A percentile compares a stretch with the other conserved stretches of the same genome.
These are phyloP conservation scores for Lathyrus sativus DNA, from an alignment of 306 rosid genomes.

Conservation along the genomic window DNA sequence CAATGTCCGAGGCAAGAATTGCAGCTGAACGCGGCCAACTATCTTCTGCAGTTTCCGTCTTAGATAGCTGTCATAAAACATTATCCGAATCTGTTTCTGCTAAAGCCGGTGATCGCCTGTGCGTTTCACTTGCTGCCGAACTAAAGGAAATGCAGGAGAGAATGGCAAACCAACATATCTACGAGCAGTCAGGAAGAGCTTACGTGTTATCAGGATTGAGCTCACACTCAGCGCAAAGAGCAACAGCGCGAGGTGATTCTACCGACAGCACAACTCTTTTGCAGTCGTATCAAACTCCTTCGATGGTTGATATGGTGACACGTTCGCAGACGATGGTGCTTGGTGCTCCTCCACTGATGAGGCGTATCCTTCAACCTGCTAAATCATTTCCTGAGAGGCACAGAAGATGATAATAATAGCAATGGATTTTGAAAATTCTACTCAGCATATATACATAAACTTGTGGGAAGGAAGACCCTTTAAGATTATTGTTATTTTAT, in stretches of 20 bases:
- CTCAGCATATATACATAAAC: slow-evolving; percentile 36
- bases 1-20: slow-evolving; percentile 79
- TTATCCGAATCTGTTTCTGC: slow-evolving; percentile 77
- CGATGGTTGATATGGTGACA: slow-evolving; percentile 90
- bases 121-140: slow-evolving; percentile 69
- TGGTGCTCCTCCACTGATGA: slow-evolving; percentile 51
- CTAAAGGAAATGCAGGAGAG: slow-evolving; percentile 93
- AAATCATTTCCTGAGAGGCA: slow-evolving; percentile 68
- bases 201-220: slow-evolving; percentile 92
- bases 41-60: slow-evolving; percentile 74
- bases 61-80: slow-evolving; percentile 62
- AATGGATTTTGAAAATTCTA: slow-evolving; percentile 32
- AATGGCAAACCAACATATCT: slow-evolving; percentile 77
- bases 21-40: slow-evolving; percentile 78
- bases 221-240: slow-evolving; percentile 97
- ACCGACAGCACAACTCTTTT: slow-evolving; percentile 71
- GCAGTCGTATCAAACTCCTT: slow-evolving; percentile 87
- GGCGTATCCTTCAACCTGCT: slow-evolving; percentile 55
- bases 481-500: slow-evolving; percentile 36
- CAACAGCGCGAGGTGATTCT: slow-evolving; percentile 91
- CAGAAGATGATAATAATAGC: slow-evolving; percentile 43
- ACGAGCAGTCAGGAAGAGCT: slow-evolving; percentile 96
- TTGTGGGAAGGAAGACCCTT: slow-evolving; percentile 38
- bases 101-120: slow-evolving; percentile 61
- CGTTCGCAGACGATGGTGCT: slow-evolving; percentile 76